Evolutionary conservation across 148 eudicot species (phyloP).

Genomic region (Rhododendron ovatum): DNA sequence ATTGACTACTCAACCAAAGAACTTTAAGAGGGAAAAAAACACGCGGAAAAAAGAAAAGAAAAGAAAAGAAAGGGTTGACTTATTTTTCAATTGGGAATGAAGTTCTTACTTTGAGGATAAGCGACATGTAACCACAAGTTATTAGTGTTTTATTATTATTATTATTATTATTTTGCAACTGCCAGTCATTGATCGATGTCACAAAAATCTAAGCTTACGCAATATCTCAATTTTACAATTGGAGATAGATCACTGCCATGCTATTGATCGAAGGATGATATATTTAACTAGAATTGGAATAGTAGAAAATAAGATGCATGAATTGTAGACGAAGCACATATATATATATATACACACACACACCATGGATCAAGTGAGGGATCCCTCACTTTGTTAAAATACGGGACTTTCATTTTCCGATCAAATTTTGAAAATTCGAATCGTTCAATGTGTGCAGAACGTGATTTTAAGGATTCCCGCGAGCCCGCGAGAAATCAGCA

Average conservation of each 20-base stretch:
- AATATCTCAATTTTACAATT: not conserved
- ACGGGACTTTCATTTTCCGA: no score
- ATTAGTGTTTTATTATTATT: no score
- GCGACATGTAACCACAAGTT: not conserved
- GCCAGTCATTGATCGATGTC: not conserved
- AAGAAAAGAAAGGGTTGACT: not conserved
- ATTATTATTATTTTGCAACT: not conserved
- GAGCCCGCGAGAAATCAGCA: no score
- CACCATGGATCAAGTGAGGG: no score
- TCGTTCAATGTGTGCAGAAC: no score
- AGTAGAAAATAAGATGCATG: not conserved
- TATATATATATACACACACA: no score
- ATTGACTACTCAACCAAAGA: not conserved
- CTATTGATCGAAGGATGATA: not conserved
- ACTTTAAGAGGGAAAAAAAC: not conserved
- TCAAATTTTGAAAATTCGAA: no score
- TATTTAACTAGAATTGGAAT: not conserved
- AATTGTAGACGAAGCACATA: not conserved
- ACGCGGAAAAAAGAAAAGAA: not conserved
- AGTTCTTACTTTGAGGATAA: not conserved
- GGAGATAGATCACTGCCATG: not conserved
- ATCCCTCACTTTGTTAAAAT: no score
- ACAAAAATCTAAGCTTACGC: not conserved
- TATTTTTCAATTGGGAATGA: not conserved
- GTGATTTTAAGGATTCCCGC: no score